Percentiles rank a stretch among this genome's conserved stretches.
These are phyloP conservation scores for Claviceps quebecensis DNA, from an alignment of 2,329 filamentous ascomycete species.

Conservation along the genomic window DNA sequence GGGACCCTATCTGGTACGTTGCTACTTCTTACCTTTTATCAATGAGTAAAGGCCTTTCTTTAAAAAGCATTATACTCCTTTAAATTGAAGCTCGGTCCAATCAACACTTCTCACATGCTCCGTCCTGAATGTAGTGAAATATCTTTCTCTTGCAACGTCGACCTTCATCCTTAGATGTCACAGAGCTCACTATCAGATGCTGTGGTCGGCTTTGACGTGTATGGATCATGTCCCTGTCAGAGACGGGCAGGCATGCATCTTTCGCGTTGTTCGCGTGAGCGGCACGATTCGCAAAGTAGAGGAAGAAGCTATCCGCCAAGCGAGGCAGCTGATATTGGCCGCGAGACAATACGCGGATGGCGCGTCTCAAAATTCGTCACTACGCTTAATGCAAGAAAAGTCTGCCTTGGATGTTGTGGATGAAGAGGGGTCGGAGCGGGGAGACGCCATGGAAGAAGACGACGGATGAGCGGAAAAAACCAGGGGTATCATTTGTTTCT, in stretches of 20 bases:
- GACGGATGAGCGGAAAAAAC: slow-evolving; percentile 24
- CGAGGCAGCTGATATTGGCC: slow-evolving; percentile 55
- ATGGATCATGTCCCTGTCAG: slow-evolving; percentile 54
- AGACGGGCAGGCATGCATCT: slow-evolving; percentile 54
- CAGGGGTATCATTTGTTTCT: slow-evolving; percentile 43
- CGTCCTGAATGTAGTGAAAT: slow-evolving; percentile 53
- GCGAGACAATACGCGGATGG: slow-evolving; percentile 33
- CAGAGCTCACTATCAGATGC: slow-evolving; percentile 67
- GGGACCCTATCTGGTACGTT: slow-evolving; percentile 51
- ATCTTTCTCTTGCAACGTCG: slow-evolving; percentile 80
- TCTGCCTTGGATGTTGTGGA: slow-evolving; percentile 29
- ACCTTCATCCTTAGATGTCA: slow-evolving; percentile 83
- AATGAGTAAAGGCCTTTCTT: not conserved
- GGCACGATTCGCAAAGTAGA: slow-evolving; percentile 89
- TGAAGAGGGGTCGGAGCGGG: slow-evolving; percentile 23
- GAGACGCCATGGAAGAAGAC: slow-evolving; percentile 31
- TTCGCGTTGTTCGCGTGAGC: slow-evolving; percentile 74
- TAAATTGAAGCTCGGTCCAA: not conserved
- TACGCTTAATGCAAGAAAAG: slow-evolving; percentile 15
- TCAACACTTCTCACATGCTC: not conserved
- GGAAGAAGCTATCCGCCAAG: slow-evolving; percentile 72
- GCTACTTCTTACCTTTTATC: not conserved
- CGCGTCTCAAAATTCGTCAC: slow-evolving; percentile 7
- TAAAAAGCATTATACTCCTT: not conserved
- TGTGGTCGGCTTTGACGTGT: slow-evolving; percentile 81